A percentile compares a stretch with the other conserved stretches of the same genome.
These are phyloP conservation scores for Serendipita sp. DNA, from an alignment of 1,284 basidiomycete genomes.

Conservation along the genomic window DNA sequence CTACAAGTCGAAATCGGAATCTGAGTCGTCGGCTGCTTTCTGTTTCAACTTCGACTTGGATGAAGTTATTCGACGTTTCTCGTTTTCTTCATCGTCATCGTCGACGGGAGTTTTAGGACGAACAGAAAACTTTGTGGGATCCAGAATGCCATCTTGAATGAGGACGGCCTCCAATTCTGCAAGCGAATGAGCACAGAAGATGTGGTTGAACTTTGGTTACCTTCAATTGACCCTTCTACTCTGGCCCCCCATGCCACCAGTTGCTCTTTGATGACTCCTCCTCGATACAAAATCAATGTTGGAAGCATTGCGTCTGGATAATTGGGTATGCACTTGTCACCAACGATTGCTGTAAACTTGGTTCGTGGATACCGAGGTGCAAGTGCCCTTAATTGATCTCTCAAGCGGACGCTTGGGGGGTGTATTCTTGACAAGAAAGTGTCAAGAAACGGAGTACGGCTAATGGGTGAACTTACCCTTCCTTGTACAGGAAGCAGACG, in stretches of 20 bases:
- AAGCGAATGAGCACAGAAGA: conserved; percentile 9
- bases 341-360: conserved; percentile 93
- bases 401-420: conserved; percentile 63
- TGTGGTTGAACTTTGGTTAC: conserved; percentile 27
- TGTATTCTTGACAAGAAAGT: conserved; percentile 34
- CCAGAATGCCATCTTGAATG: conserved; percentile 43
- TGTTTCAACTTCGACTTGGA: conserved; percentile 31
- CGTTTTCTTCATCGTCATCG: conserved; percentile 33
- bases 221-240: conserved; percentile 65
- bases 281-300: conserved; percentile 84
- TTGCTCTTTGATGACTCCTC: conserved; percentile 80
- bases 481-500: conserved; percentile 80
- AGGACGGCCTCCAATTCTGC: conserved; percentile 59
- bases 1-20: conserved; percentile 57
- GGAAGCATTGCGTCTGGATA: conserved; percentile 86
- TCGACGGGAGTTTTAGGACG: conserved; percentile 26
- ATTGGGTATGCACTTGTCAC: conserved; percentile 90
- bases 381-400: conserved; percentile 55
- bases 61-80: conserved; percentile 39
- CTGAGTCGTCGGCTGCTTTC: conserved; percentile 39
- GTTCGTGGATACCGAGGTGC: conserved; percentile 77
- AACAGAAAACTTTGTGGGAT: conserved; percentile 31
- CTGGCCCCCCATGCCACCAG: conserved; percentile 71
- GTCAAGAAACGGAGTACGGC: conserved; percentile 9
- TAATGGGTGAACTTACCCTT: conserved; percentile 40